These are phyloP conservation scores for Arabidopsis lyrata DNA, from an alignment of 441 rosid genomes.

Conservation along the genomic window DNA sequence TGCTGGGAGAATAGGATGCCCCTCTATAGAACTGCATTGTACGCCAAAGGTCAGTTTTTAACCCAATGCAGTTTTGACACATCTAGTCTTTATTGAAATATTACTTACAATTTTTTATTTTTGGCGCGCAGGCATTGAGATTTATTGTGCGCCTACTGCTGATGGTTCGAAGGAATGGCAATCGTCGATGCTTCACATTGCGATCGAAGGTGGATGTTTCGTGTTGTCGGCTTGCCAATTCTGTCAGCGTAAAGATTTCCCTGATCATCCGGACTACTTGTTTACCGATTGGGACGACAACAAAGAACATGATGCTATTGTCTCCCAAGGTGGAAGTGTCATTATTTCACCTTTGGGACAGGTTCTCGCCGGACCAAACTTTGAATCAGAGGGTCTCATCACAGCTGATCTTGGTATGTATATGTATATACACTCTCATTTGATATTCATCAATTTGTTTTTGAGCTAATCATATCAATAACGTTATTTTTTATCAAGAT, in stretches of 20 bases:
- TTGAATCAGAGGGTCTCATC: slow-evolving; percentile 80
- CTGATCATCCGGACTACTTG: slow-evolving; percentile 78
- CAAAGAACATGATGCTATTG: slow-evolving; percentile 62
- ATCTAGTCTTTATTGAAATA: not conserved
- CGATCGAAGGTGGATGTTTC: slow-evolving; percentile 91
- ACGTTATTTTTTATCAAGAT: slow-evolving; percentile 51
- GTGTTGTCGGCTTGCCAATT: slow-evolving; percentile 88
- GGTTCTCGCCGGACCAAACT: slow-evolving; percentile 86
- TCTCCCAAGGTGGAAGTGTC: slow-evolving; percentile 87
- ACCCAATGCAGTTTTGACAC: not conserved
- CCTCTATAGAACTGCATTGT: slow-evolving; percentile 80
- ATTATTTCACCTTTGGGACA: slow-evolving; percentile 83
- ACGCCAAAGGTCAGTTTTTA: slow-evolving; percentile 66
- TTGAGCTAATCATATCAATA: not conserved
- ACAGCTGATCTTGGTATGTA: slow-evolving; percentile 81
- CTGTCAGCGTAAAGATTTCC: slow-evolving; percentile 77
- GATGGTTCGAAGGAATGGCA: slow-evolving; percentile 76
- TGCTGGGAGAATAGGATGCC: slow-evolving; percentile 98
- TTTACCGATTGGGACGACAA: slow-evolving; percentile 58
- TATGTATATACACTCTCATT: not conserved
- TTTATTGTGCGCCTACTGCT: slow-evolving; percentile 95
- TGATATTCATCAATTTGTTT: not conserved
- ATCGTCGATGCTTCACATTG: slow-evolving; percentile 84
- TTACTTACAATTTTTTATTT: not conserved
- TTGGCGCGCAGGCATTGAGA: slow-evolving; percentile 59